Evolutionary conservation across 352 stramenopile genomes (phyloP), one percentile per base, ranked within the genome.

Genomic region (Globisporangium cystogenes): DNA sequence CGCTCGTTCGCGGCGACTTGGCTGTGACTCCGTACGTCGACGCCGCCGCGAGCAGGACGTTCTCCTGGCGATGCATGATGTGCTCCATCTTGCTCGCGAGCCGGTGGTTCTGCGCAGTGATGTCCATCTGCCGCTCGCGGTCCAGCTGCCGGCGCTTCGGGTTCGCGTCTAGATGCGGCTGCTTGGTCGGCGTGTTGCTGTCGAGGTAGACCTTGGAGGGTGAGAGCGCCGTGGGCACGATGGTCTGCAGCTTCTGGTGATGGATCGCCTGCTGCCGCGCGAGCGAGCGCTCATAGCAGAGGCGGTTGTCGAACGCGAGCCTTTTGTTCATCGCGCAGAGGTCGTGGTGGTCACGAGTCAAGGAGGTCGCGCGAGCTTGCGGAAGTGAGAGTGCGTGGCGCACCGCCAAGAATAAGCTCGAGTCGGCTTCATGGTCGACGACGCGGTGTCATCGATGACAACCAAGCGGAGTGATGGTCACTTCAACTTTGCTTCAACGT

Each of bases 281-380:
- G 31, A 92, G 76, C 53, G 88, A 72, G 48, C 81, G 81, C 64
- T 92, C 78, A 47, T 90, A 92, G 68, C 81, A 92, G 33, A 92
- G 65, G 12, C 74, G 81, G 50, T 92, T 92, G 60, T 90, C 74
- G 56, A 90, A 92, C 58, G 70, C 69, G 52, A 92, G 68, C 56
- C 65, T 82, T 57, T 67, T 77, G 69, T 92, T 92, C 78, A 92
- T 92, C 29, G 40, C 26, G 33, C 37, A 12, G 5, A 12, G 8
- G 8, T 8, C 2, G 42, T 12, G 42, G 11, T 11, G 11, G 12
- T 5, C 6, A 31, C 27, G 10, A 5, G 27, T 31, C 6, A 31
- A 31, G 6, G 27, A 31, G n/a, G n/a, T 31, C 27, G 4, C 7
- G 6, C 27, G 27, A 31, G 27, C 27, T 5, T 31, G 4, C 27